phyloP scores from a whole-genome alignment of 2,329 filamentous ascomycete genomes.

The Aspergillus spinulosporus region DNA sequence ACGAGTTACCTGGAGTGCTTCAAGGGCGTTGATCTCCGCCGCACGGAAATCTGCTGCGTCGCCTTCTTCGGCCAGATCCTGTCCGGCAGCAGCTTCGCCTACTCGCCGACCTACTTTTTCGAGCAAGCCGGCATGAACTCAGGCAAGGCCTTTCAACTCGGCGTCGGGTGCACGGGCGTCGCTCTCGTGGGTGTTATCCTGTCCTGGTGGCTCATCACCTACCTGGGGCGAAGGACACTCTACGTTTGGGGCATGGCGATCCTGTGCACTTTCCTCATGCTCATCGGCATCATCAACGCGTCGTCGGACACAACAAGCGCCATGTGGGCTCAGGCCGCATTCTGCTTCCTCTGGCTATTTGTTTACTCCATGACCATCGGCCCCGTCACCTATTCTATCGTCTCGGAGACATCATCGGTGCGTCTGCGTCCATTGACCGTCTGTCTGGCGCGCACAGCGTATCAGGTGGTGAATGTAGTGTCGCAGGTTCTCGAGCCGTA shows the following conservation, averaged over 20 bases:
- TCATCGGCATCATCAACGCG: slow-evolving; percentile 39
- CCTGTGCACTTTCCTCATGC: slow-evolving; percentile 22
- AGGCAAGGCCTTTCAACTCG: background rate
- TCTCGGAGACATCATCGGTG: slow-evolving; percentile 42
- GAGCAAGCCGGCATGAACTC: slow-evolving; percentile 24
- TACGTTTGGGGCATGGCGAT: too few relatives aligned
- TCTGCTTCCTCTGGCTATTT: slow-evolving; percentile 45
- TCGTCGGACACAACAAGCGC: slow-evolving; percentile 35
- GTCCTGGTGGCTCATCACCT: too few relatives aligned
- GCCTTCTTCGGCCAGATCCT: slow-evolving; percentile 47
- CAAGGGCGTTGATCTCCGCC: slow-evolving; percentile 35
- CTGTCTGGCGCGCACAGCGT: slow-evolving; percentile 42
- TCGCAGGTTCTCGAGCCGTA: slow-evolving; percentile 44
- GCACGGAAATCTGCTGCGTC: slow-evolving; percentile 35
- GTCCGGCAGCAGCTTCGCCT: slow-evolving; percentile 64
- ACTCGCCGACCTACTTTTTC: slow-evolving; percentile 65
- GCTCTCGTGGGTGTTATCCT: slow-evolving; percentile 6
- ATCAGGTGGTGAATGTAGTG: slow-evolving; percentile 46
- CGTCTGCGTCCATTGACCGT: slow-evolving; percentile 43
- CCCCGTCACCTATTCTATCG: slow-evolving; percentile 43
- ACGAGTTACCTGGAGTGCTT: slow-evolving; percentile 34
- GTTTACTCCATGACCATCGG: slow-evolving; percentile 39
- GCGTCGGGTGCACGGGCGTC: slow-evolving; percentile 13
- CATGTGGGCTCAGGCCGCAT: slow-evolving; percentile 42
- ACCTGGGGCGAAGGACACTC: too few relatives aligned